Evolutionary conservation across 371 early-diverging fungal species (phyloP).

Genomic region (Mortierella sp.): DNA sequence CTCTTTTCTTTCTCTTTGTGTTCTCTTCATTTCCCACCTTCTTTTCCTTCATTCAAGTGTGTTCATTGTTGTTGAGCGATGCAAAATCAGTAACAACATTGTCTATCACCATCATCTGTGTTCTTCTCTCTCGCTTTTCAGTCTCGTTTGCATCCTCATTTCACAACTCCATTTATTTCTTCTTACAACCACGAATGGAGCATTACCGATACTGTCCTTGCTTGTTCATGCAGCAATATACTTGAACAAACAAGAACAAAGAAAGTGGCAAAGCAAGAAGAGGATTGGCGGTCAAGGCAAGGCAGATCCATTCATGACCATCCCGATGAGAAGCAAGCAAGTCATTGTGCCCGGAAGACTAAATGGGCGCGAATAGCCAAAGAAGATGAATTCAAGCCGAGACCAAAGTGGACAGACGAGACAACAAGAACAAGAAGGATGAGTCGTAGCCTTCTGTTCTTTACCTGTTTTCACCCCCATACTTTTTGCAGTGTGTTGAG

Average conservation of each 20-base stretch:
- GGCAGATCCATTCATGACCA: background rate
- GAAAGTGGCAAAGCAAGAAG: background rate
- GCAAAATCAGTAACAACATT: background rate
- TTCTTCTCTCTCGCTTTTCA: too few species aligned
- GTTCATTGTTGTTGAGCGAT: background rate
- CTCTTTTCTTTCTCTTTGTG: background rate
- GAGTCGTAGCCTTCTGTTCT: background rate
- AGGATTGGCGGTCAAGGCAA: background rate
- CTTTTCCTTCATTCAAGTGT: background rate
- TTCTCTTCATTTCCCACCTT: background rate
- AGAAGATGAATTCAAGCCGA: background rate
- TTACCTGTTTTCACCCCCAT: background rate
- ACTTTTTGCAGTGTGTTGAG: background rate
- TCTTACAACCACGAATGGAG: background rate
- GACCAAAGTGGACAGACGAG: slow-evolving; percentile 8
- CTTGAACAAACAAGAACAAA: background rate
- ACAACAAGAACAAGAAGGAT: background rate
- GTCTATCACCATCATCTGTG: too few species aligned
- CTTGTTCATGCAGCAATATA: too few species aligned
- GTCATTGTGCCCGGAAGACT: background rate
- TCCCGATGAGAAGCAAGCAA: background rate
- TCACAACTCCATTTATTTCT: too few species aligned
- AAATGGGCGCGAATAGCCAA: slow-evolving; percentile 1
- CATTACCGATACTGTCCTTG: background rate
- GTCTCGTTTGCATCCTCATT: too few species aligned